phyloP scores from a whole-genome alignment of 2,329 filamentous ascomycete species.

The Hypomyces perniciosus region DNA sequence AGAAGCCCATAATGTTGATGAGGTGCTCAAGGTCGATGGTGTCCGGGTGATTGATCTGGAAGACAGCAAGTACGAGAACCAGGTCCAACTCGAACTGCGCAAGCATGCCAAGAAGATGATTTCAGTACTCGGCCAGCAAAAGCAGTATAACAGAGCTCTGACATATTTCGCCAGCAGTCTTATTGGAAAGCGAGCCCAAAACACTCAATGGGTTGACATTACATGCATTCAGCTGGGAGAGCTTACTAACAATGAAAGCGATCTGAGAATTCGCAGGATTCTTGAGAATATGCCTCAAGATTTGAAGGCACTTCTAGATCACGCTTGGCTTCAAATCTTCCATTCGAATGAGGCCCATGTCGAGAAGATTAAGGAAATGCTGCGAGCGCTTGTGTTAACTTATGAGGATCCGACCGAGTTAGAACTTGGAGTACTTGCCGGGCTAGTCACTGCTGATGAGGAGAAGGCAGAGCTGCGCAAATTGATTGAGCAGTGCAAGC shows the following conservation, averaged over 20 bases:
- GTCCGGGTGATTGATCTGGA: slow-evolving; percentile 32
- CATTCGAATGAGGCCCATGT: slow-evolving; percentile 23
- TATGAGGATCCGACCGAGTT: slow-evolving; percentile 35
- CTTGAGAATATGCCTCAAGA: slow-evolving; percentile 36
- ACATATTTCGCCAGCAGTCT: slow-evolving; percentile 37
- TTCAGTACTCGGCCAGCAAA: slow-evolving; percentile 25
- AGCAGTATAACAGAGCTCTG: slow-evolving; percentile 37
- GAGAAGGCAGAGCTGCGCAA: slow-evolving; percentile 28
- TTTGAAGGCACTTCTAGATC: slow-evolving; percentile 29
- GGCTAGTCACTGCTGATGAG: slow-evolving; percentile 25
- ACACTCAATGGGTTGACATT: slow-evolving; percentile 40
- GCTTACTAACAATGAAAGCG: slow-evolving; percentile 30
- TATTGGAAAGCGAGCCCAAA: slow-evolving; percentile 36
- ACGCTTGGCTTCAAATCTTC: slow-evolving; percentile 34
- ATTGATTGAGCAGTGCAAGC: slow-evolving; percentile 34
- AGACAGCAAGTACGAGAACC: slow-evolving; percentile 31
- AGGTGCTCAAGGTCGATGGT: slow-evolving; percentile 23
- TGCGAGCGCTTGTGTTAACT: slow-evolving; percentile 35
- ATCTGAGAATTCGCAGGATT: slow-evolving; percentile 32
- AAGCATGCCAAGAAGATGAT: slow-evolving; percentile 29
- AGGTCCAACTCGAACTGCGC: slow-evolving; percentile 30
- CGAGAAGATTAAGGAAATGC: slow-evolving; percentile 37
- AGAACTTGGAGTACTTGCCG: slow-evolving; percentile 33
- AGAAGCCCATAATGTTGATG: slow-evolving; percentile 20
- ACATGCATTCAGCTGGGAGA: slow-evolving; percentile 36